Conservation (phyloP, 352 stramenopile genomes). For the Phytophthora podocarpi region DNA sequence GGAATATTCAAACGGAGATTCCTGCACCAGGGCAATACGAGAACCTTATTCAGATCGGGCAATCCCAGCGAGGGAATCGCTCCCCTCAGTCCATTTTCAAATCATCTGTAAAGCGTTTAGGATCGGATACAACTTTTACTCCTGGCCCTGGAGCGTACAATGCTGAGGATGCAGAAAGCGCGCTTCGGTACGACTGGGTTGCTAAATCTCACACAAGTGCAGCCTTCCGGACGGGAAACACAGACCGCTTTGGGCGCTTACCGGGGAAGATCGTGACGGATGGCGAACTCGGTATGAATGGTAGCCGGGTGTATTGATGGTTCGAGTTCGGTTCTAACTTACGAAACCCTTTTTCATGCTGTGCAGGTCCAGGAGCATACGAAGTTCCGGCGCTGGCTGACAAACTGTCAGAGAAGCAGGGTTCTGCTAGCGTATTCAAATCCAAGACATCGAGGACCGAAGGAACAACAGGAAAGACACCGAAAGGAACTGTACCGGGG, state of each 20-base stretch:
- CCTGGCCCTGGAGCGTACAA: conserved; percentile 74
- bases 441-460: conserved; percentile 46
- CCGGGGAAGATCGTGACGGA: conserved; percentile 47
- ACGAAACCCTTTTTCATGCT: not conserved
- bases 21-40: conserved; percentile 78
- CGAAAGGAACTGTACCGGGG: conserved; percentile 42
- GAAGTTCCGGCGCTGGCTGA: conserved; percentile 33
- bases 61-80: conserved; percentile 15
- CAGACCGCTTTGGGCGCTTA: conserved; percentile 61
- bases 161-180: conserved; percentile 61
- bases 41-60: conserved; percentile 57
- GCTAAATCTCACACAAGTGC: conserved; percentile 63
- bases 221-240: conserved; percentile 56
- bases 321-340: too few species aligned
- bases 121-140: conserved; percentile 36
- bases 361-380: conserved; percentile 64
- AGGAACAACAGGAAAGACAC: conserved; percentile 2
- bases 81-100: conserved; percentile 66
- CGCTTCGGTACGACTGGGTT: conserved; percentile 72
- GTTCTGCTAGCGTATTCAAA: conserved; percentile 41
- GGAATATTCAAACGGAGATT: conserved; percentile 45
- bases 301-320: not conserved
- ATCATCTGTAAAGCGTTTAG: conserved; percentile 63
- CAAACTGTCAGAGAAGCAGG: conserved; percentile 26
- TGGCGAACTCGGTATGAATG: conserved; percentile 48